Base-by-base conservation (phyloP, 208 protist genomes). In the Phytomonas serpens region DNA sequence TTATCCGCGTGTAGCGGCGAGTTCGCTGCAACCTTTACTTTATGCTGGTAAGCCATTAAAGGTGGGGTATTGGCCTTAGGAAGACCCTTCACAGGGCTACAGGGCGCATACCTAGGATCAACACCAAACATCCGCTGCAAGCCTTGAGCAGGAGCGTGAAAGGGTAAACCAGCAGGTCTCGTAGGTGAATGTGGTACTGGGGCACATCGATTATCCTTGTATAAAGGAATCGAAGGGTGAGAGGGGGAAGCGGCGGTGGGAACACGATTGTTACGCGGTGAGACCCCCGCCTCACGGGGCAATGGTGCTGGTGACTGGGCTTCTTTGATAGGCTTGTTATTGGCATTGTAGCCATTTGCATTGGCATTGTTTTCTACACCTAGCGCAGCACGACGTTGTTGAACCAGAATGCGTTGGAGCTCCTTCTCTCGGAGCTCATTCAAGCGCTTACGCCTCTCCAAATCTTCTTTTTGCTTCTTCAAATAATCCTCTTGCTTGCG, bases 401-500 rank as follows among this genome's bases (percentile, higher is more conserved):
- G 74, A 37, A 87, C 87, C 29, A 93, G 77, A 14, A 95, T 85
- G 31, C 81, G 79, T 29, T 79, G 76, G 23, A 95, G 72, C 57
- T 95, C 87, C 1, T 79, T 66, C 65, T 89, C 80, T 13, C 83
- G 85, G 31, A 87, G 42, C 34, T 90, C 79, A 40, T 87, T 85
- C 52, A 82, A 75, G 4, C 78, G 82, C 65, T 88, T 79, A 3
- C 75, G 78, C 19, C 67, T 70, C 63, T 90, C 87, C 34, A 83
- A 64, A 62, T 92, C 77, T 42, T 82, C 68, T 51, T 82, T 86
- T 63, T 91, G 80, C n/a, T 77, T 78, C 68, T 79, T 79, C 34
- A 88, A 66, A 74, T 95, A 92, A 52, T 88, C 90, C 76, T 95
- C 90, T 61, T 93, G 90, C 74, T 95, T 95, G 64, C 86, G 86